Conservation (phyloP, 352 stramenopile genomes). For the Phytopythium oedochilum region DNA sequence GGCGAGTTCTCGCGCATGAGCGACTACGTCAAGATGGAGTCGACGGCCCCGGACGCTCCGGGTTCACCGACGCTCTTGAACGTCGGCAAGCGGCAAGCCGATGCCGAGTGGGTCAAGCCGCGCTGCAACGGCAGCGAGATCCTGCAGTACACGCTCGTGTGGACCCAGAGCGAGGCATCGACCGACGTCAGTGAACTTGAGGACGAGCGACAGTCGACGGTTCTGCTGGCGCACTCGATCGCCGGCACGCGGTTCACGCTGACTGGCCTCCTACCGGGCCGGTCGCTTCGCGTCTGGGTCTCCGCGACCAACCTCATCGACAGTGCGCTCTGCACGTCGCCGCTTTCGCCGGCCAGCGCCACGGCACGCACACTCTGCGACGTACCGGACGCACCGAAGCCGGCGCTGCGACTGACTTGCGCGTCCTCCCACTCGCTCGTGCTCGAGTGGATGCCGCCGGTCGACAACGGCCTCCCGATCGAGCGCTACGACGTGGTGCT, state of each 20-base stretch:
- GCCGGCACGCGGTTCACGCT: constrained; percentile 43
- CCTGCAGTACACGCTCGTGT: constrained; percentile 62
- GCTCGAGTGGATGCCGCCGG: constrained; percentile 31
- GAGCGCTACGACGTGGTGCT: constrained; percentile 37
- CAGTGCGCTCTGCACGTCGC: constrained; percentile 43
- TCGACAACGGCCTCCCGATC: constrained; percentile 49
- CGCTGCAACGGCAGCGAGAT: constrained; percentile 67
- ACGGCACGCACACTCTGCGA: constrained; percentile 35
- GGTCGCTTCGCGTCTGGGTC: constrained; percentile 35
- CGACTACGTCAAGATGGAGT: constrained; percentile 73
- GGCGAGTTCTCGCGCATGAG: constrained; percentile 57
- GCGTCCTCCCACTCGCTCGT: constrained; percentile 35
- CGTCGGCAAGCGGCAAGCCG: constrained; percentile 32
- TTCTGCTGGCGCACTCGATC: constrained; percentile 48
- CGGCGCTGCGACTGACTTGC: constrained; percentile 16
- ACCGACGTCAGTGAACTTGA: neutral
- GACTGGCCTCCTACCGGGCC: constrained; percentile 29
- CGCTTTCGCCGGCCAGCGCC: constrained; percentile 34
- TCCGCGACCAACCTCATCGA: constrained; percentile 59
- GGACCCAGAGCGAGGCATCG: constrained; percentile 18
- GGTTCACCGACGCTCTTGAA: constrained; percentile 22
- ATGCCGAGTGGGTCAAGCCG: constrained; percentile 51
- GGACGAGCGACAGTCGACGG: constrained; percentile 6
- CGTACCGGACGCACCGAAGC: constrained; percentile 29
- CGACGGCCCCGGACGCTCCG: constrained; percentile 47